A percentile compares a stretch with the other conserved stretches of the same genome.
phyloP scores from a whole-genome alignment of 2,329 filamentous ascomycete genomes.

The Alternaria alternata region DNA sequence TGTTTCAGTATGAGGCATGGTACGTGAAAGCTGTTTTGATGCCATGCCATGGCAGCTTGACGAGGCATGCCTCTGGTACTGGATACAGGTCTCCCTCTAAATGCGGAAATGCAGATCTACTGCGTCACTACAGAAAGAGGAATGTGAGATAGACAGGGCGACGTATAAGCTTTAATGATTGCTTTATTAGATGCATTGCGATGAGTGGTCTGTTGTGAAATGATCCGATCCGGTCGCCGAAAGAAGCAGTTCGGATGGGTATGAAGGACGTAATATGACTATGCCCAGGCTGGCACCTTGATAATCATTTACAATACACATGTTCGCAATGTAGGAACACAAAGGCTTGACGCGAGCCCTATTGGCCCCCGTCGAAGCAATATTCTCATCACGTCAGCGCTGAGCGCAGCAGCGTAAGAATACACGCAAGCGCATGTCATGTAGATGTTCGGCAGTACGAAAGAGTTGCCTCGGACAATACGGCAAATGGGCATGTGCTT shows the following conservation, averaged over 20 bases:
- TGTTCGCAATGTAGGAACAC: neutral
- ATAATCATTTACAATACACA: neutral
- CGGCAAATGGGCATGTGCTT: neutral
- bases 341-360: neutral
- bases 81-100: neutral
- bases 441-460: neutral
- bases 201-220: constrained; percentile 3
- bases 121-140: constrained; percentile 4
- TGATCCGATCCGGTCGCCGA: neutral
- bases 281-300: neutral
- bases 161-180: constrained; percentile 9
- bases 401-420: neutral
- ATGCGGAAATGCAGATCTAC: neutral
- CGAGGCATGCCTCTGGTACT: constrained; percentile 6
- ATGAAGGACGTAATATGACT: neutral
- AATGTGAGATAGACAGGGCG: neutral
- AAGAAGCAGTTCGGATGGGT: neutral
- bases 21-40: neutral
- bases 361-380: neutral
- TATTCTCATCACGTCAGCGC: neutral
- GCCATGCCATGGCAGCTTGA: neutral
- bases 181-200: neutral
- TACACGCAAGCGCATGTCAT: neutral
- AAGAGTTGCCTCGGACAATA: neutral
- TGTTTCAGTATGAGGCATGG: constrained; percentile 7